Base-by-base conservation (phyloP, 768 basidiomycete species). In the Mycena metata region DNA sequence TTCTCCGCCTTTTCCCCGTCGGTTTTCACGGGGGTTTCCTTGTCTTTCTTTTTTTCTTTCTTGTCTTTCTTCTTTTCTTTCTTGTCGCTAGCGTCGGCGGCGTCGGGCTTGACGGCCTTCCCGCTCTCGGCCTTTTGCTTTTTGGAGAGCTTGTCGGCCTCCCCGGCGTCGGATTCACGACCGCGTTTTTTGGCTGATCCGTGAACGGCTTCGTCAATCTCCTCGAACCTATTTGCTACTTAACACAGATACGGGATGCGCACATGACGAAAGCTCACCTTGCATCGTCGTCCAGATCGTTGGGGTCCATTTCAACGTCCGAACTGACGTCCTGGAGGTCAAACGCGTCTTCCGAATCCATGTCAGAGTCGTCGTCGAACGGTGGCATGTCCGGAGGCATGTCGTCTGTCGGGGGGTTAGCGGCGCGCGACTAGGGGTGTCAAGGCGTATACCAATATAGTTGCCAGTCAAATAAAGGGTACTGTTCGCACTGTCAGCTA, bases 391-490 rank as follows among this genome's bases (percentile, higher is more conserved):
- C 85, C 11, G 79, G 74, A 30, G 80, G 78, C 7, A 72, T 66
- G 76, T 92, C 90, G 71, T 90, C 91, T 92, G 65, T 30, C 41
- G 26, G 43, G 36, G 33, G 36, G 58, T 58, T n/a, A 55, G 47
- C 57, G 62, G 21, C 59, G 5, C 51, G 21, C 49, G 54, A 55
- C 69, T 19, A 16, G 23, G 62, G 41, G 60, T 57, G 58, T 51
- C 41, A 43, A 42, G 51, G 66, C 45, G 75, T 83, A 50, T 79
- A 92, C 92, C 88, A 76, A 96, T 88, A 79, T 95, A 96, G 80
- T 96, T 95, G 61, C 95, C 95, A 69, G 90, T 89, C 68, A 96
- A 80, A 80, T 94, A 89, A 55, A 96, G 84, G 55, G 90, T 81
- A 78, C 91, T 94, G 62, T 4, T 9, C 35, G 66, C 33, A 67